Conservation (phyloP, 129 eudicot species). For the Scalesia atractyloides region DNA sequence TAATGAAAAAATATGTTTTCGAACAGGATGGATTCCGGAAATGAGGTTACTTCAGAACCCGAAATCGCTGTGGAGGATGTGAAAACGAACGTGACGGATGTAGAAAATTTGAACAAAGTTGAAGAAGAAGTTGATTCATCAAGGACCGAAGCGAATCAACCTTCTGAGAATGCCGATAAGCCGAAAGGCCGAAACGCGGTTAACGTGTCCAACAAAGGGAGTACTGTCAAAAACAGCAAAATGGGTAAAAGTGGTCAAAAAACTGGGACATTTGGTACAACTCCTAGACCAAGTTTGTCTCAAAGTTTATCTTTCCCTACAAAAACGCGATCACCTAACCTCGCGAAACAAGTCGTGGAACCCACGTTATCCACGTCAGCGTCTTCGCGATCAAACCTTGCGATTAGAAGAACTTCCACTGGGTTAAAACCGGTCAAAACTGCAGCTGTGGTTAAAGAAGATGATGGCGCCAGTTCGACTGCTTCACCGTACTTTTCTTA, state of each 20-base stretch:
- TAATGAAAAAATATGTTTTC: slow-evolving; percentile 8
- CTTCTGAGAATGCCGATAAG: slow-evolving; percentile 33
- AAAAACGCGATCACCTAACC: slow-evolving; percentile 33
- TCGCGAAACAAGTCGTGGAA: slow-evolving; percentile 29
- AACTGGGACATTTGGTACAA: slow-evolving; percentile 35
- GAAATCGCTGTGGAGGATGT: slow-evolving; percentile 37
- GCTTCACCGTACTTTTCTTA: slow-evolving; percentile 61
- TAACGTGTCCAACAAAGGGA: slow-evolving; percentile 3
- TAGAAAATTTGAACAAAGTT: slow-evolving; percentile 32
- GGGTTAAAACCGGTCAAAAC: slow-evolving; percentile 40
- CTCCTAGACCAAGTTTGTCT: slow-evolving; percentile 43
- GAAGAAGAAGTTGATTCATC: slow-evolving; percentile 36
- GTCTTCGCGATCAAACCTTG: slow-evolving; percentile 29
- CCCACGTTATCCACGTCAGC: slow-evolving; percentile 36
- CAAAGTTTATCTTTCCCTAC: slow-evolving; percentile 76
- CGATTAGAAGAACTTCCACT: slow-evolving; percentile 25
- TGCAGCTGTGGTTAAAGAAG: slow-evolving; percentile 35
- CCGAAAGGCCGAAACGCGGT: slow-evolving; percentile 1
- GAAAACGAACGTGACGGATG: slow-evolving; percentile 13
- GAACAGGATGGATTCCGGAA: slow-evolving; percentile 59
- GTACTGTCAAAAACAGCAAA: slow-evolving; percentile 41
- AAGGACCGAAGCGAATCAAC: slow-evolving; percentile 27
- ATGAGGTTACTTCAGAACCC: slow-evolving; percentile 47
- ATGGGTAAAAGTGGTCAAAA: slow-evolving; percentile 39
- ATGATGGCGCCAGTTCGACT: slow-evolving; percentile 55